phyloP scores from a whole-genome alignment of 805 yeast genomes.

The Lipomyces kockii region DNA sequence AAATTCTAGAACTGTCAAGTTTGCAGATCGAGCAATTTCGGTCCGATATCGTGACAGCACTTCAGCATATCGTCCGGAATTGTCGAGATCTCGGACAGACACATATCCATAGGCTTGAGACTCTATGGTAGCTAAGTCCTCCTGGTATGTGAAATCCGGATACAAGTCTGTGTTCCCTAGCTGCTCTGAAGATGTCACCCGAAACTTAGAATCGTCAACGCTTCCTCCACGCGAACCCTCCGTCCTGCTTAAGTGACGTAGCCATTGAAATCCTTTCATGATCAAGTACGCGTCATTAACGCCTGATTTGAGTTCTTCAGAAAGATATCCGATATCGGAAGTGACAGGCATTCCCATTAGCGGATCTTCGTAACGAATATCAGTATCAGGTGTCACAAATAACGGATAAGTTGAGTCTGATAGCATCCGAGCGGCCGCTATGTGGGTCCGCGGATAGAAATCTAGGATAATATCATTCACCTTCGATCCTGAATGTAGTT shows the following conservation, averaged over 20 bases:
- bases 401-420: constrained; percentile 13
- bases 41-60: constrained; percentile 7
- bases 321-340: constrained; percentile 19
- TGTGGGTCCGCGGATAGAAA: constrained; percentile 21
- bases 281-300: constrained; percentile 8
- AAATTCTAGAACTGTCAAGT: constrained; percentile 5
- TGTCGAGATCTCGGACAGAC: not conserved
- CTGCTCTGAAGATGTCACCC: not conserved
- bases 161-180: not conserved
- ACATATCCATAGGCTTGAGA: not conserved
- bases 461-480: not conserved
- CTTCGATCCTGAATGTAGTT: not conserved
- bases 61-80: not conserved
- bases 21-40: constrained; percentile 10
- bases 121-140: not conserved
- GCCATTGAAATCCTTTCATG: constrained; percentile 17
- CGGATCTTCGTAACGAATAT: constrained; percentile 19
- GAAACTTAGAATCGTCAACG: not conserved
- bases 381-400: constrained; percentile 5
- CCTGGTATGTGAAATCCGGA: not conserved
- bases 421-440: constrained; percentile 22
- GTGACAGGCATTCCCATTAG: constrained; percentile 13
- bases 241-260: not conserved
- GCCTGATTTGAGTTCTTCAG: not conserved
- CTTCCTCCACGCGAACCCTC: no score